Evolutionary conservation across 1,284 basidiomycete genomes (phyloP).

Genomic region (Porogramme epimiltina): DNA sequence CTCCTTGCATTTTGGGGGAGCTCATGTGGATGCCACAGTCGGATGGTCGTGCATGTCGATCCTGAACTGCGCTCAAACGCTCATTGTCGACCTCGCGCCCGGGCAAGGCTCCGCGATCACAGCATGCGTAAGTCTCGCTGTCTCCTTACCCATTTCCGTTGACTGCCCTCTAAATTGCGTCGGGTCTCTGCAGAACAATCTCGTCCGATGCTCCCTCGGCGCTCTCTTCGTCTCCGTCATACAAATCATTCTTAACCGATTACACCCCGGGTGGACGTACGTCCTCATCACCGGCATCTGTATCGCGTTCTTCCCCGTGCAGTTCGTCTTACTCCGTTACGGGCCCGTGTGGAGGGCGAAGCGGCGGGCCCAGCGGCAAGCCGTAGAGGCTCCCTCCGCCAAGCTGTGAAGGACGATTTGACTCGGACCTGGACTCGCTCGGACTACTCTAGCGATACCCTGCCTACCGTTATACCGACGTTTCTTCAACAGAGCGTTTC

Average conservation of each 20-base stretch:
- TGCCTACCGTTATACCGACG: too few relatives aligned
- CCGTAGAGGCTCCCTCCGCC: neutral
- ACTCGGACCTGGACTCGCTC: too few relatives aligned
- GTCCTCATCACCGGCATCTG: constrained; percentile 46
- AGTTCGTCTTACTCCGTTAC: constrained; percentile 35
- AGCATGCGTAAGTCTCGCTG: constrained; percentile 60
- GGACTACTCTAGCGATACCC: too few relatives aligned
- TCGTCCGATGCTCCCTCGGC: constrained; percentile 55
- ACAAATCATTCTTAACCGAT: constrained; percentile 43
- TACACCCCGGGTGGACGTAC: constrained; percentile 54
- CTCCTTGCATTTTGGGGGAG: too few relatives aligned
- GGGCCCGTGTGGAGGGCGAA: constrained; percentile 38
- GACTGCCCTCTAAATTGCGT: neutral
- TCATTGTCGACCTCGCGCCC: constrained; percentile 66
- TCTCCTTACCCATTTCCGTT: neutral
- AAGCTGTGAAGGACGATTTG: too few relatives aligned
- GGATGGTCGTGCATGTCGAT: constrained; percentile 43
- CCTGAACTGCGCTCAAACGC: constrained; percentile 54
- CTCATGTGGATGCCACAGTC: too few relatives aligned
- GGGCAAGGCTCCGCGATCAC: constrained; percentile 62
- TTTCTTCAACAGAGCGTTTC: too few relatives aligned
- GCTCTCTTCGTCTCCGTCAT: constrained; percentile 51
- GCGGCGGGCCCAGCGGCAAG: constrained; percentile 23
- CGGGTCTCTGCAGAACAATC: constrained; percentile 49
- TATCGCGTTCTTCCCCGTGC: constrained; percentile 38